A percentile compares a stretch with the other conserved stretches of the same genome.
phyloP scores from a whole-genome alignment of 768 basidiomycete species.

The Russula sp. region DNA sequence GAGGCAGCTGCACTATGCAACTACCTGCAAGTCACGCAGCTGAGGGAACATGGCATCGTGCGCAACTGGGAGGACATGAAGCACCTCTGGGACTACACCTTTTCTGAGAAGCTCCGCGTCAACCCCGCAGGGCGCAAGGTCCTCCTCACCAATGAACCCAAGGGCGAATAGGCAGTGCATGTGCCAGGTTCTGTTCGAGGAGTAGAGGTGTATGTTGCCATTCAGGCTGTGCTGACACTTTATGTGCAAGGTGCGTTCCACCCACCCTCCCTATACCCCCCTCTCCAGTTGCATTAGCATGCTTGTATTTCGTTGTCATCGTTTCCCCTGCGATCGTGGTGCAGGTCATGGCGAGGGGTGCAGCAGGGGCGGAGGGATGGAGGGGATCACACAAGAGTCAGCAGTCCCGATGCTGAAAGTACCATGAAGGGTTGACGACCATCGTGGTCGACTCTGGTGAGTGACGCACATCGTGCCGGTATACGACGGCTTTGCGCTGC shows the following conservation, averaged over 20 bases:
- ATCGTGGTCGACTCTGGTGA: slow-evolving; percentile 99
- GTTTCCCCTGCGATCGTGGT: background rate
- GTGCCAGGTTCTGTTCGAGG: slow-evolving; percentile 99
- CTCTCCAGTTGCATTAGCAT: background rate
- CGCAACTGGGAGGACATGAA: slow-evolving; percentile 99
- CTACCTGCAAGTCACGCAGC: slow-evolving; percentile 94
- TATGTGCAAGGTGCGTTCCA: slow-evolving; percentile 87
- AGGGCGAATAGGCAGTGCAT: slow-evolving; percentile 87
- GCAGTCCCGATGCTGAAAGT: background rate
- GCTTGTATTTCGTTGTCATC: background rate
- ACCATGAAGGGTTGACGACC: slow-evolving; percentile 77
- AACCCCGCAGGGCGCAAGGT: slow-evolving; percentile 86
- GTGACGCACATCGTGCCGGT: slow-evolving; percentile 99
- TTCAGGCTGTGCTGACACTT: slow-evolving; percentile 95
- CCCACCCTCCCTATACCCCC: slow-evolving; percentile 1
- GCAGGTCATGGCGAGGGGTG: background rate
- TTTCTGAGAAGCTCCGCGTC: slow-evolving; percentile 88
- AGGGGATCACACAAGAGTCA: background rate
- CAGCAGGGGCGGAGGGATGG: no score
- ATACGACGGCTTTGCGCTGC: slow-evolving; percentile 93
- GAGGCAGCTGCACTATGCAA: slow-evolving; percentile 91
- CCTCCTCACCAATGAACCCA: slow-evolving; percentile 97
- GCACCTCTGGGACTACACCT: slow-evolving; percentile 97
- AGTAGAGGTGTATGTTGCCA: slow-evolving; percentile 95
- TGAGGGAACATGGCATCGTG: slow-evolving; percentile 99